These are phyloP conservation scores for Brasenia schreberi DNA, from an alignment of 164 flowering plant species.

Conservation along the genomic window DNA sequence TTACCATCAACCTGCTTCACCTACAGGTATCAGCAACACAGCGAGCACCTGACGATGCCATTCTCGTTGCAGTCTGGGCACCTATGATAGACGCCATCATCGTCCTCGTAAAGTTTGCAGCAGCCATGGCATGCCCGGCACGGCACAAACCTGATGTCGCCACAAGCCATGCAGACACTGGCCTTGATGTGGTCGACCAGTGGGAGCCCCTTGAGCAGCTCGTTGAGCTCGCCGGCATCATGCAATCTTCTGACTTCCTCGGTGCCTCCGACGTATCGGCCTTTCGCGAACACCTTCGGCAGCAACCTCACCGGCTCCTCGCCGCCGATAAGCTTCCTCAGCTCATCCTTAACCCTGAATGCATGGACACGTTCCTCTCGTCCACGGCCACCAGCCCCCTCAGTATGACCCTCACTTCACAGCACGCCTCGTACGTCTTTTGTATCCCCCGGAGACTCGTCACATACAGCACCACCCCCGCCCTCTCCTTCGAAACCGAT, in stretches of 20 bases:
- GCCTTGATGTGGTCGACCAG: slow-evolving; percentile 22
- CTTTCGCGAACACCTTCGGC: slow-evolving; percentile 68
- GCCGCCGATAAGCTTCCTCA: too few species aligned
- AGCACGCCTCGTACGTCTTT: too few species aligned
- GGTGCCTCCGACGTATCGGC: slow-evolving; percentile 55
- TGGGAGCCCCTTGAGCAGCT: slow-evolving; percentile 35
- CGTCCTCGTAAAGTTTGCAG: slow-evolving; percentile 50
- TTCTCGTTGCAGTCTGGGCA: slow-evolving; percentile 90
- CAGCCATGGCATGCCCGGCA: slow-evolving; percentile 86
- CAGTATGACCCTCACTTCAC: too few species aligned
- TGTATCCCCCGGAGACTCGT: too few species aligned
- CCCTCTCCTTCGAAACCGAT: too few species aligned
- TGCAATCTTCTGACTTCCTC: slow-evolving; percentile 56
- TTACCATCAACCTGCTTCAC: too few species aligned
- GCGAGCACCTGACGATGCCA: slow-evolving; percentile 62
- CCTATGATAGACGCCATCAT: slow-evolving; percentile 39
- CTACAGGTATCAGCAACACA: slow-evolving; percentile 29
- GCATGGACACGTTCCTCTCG: too few species aligned
- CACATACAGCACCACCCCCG: too few species aligned
- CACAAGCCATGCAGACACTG: slow-evolving; percentile 59
- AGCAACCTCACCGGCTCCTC: slow-evolving; percentile 17
- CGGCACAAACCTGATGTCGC: slow-evolving; percentile 73
- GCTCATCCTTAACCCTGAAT: too few species aligned
- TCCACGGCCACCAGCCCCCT: too few species aligned
- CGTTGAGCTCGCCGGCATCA: slow-evolving; percentile 69